Percentiles rank a stretch among this genome's conserved stretches.
phyloP scores from a whole-genome alignment of 495 filamentous ascomycete genomes.

The Letharia lupina region DNA sequence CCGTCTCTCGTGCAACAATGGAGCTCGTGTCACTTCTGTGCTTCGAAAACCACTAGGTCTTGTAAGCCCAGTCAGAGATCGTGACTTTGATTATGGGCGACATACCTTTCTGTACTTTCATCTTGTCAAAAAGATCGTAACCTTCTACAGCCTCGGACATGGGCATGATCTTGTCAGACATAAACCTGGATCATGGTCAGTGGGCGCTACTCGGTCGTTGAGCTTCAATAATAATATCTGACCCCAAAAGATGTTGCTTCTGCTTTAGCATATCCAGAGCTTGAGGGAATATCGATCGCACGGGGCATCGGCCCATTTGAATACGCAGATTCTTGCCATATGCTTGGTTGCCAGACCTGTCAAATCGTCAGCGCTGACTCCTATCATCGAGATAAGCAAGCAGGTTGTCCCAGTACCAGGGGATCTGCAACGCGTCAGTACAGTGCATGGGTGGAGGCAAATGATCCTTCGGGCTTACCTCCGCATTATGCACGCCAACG shows the following conservation, averaged over 20 bases:
- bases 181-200: conserved; percentile 55
- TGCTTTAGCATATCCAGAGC: conserved; percentile 70
- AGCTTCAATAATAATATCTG: conserved; percentile 31
- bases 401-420: conserved; percentile 40
- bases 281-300: conserved; percentile 70
- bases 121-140: conserved; percentile 85
- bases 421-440: conserved; percentile 48
- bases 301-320: conserved; percentile 94
- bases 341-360: conserved; percentile 59
- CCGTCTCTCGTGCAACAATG: background rate
- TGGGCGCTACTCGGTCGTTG: conserved; percentile 13
- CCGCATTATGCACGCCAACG: conserved; percentile 87
- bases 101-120: conserved; percentile 82
- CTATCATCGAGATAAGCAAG: background rate
- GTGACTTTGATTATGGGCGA: background rate
- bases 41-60: conserved; percentile 45
- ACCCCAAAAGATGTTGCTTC: conserved; percentile 78
- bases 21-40: conserved; percentile 34
- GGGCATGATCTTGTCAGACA: conserved; percentile 91
- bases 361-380: background rate
- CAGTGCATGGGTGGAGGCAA: conserved; percentile 14
- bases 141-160: conserved; percentile 75
- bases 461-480: conserved; percentile 41
- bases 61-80: conserved; percentile 6
- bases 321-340: conserved; percentile 85